These are phyloP conservation scores for Hypoxylon intermedium DNA, from an alignment of 495 filamentous ascomycete species.

Conservation along the genomic window DNA sequence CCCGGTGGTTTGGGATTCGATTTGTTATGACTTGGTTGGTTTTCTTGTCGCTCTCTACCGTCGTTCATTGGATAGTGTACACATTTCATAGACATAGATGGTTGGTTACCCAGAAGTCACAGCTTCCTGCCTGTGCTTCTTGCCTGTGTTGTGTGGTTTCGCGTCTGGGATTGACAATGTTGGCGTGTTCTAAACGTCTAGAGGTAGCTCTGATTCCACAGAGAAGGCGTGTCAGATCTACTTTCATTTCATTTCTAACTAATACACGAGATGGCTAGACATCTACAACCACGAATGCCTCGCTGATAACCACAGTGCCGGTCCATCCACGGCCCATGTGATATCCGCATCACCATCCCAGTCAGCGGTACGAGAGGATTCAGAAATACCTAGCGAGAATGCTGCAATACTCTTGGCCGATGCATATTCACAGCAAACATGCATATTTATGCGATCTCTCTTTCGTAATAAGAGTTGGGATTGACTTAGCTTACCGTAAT, in stretches of 20 bases:
- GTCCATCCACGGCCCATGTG: background rate
- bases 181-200: slow-evolving; percentile 8
- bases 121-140: background rate
- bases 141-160: slow-evolving; percentile 24
- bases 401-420: background rate
- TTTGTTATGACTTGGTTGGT: background rate
- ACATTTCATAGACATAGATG: background rate
- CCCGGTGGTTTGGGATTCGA: background rate
- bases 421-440: background rate
- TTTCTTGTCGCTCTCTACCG: background rate
- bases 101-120: background rate
- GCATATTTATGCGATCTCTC: background rate
- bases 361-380: background rate
- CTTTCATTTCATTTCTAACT: background rate
- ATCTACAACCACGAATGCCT: background rate
- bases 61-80: background rate
- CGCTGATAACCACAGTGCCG: background rate
- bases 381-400: background rate
- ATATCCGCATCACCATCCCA: background rate
- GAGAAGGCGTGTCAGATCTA: background rate
- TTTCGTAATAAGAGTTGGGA: background rate
- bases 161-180: background rate
- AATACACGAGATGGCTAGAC: slow-evolving; percentile 1
- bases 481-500: background rate
- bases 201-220: slow-evolving; percentile 27